A percentile compares a stretch with the other conserved stretches of the same genome.
Evolutionary conservation across 768 basidiomycete species (phyloP).

Genomic region (Mycena capillaripes): DNA sequence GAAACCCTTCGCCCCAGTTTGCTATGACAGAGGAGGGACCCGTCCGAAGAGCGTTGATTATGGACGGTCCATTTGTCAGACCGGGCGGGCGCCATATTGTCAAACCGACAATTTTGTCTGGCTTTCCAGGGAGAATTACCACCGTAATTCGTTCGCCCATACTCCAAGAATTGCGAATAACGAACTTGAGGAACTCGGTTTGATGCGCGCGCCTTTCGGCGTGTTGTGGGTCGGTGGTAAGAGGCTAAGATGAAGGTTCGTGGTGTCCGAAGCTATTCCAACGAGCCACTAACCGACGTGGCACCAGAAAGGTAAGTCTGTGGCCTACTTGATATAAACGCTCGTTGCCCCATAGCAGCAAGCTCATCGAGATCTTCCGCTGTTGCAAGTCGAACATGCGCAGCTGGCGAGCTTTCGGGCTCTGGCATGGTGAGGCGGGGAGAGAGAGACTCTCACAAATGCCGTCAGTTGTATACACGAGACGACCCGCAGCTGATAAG

Average conservation of each 20-base stretch:
- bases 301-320: constrained; percentile 7
- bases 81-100: constrained; percentile 15
- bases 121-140: not conserved
- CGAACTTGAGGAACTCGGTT: constrained; percentile 1
- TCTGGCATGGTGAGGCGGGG: no score
- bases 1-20: not conserved
- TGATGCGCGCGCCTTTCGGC: not conserved
- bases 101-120: not conserved
- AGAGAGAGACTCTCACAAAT: no score
- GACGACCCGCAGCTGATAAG: no score
- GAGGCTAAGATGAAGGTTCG: not conserved
- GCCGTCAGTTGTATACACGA: no score
- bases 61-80: not conserved
- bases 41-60: constrained; percentile 6
- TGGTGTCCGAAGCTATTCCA: not conserved
- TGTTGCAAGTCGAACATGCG: not conserved
- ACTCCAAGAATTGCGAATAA: constrained; percentile 12
- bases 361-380: not conserved
- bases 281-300: not conserved
- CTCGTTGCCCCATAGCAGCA: not conserved
- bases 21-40: not conserved
- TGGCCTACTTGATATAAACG: not conserved
- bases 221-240: constrained; percentile 1
- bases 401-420: not conserved
- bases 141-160: constrained; percentile 5